Conservation (phyloP, 768 basidiomycete species). For the Cystoderma amianthinum region DNA sequence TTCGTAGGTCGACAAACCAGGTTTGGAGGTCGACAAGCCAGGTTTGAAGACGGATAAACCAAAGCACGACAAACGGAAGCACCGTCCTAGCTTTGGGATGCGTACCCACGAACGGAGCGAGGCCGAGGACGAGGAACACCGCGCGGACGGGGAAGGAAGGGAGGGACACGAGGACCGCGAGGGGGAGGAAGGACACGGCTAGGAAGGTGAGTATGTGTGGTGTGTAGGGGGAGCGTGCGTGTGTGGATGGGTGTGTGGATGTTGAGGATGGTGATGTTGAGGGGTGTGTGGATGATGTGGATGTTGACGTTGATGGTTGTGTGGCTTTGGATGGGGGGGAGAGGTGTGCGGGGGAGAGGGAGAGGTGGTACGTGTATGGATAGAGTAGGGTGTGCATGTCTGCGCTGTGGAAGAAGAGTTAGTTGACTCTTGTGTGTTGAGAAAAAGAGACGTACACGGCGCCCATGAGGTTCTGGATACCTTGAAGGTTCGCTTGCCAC, state of each 20-base stretch:
- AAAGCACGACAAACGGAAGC: slow-evolving; percentile 18
- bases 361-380: slow-evolving; percentile 44
- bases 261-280: too few species aligned
- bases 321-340: slow-evolving; percentile 11
- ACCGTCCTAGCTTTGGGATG: slow-evolving; percentile 37
- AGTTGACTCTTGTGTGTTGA: not conserved
- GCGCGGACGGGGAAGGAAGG: slow-evolving; percentile 41
- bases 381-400: slow-evolving; percentile 50
- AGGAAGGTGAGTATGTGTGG: slow-evolving; percentile 44
- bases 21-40: slow-evolving; percentile 4
- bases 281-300: slow-evolving; percentile 11
- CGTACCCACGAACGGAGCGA: slow-evolving; percentile 43
- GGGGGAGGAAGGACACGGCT: slow-evolving; percentile 39
- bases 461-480: slow-evolving; percentile 90
- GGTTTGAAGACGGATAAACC: not conserved
- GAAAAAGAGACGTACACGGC: slow-evolving; percentile 44
- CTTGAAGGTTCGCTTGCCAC: slow-evolving; percentile 86
- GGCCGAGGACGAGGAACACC: slow-evolving; percentile 38
- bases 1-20: slow-evolving; percentile 1
- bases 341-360: slow-evolving; percentile 37
- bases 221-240: slow-evolving; percentile 38
- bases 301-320: slow-evolving; percentile 4
- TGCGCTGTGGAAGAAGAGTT: slow-evolving; percentile 32
- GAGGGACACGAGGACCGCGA: slow-evolving; percentile 37
- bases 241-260: slow-evolving; percentile 2